These are phyloP conservation scores for Diaporthe amygdali DNA, from an alignment of 2,329 filamentous ascomycete species.

Conservation along the genomic window DNA sequence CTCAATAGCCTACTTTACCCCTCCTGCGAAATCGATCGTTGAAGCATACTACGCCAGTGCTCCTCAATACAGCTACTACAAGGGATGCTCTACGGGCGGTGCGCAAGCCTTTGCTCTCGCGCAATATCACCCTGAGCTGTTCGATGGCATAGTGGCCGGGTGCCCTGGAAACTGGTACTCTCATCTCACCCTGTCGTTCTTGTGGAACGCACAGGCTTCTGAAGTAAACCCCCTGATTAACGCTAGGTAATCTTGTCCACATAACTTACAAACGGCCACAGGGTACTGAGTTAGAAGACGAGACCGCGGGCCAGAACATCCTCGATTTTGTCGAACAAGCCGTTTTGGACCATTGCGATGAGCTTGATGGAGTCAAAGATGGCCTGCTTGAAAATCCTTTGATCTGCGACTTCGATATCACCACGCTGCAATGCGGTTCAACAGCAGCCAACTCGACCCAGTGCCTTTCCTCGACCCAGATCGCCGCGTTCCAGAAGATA, in stretches of 20 bases:
- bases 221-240: background rate
- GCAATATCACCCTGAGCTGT: background rate
- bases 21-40: background rate
- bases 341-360: background rate
- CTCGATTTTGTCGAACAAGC: background rate
- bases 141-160: background rate
- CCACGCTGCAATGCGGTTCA: background rate
- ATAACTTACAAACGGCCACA: background rate
- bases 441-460: background rate
- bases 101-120: background rate
- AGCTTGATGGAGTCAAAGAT: background rate
- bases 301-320: background rate
- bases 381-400: background rate
- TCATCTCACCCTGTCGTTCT: background rate
- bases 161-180: background rate
- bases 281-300: background rate
- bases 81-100: background rate
- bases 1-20: conserved; percentile 1
- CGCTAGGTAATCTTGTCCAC: background rate
- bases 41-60: background rate
- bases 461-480: background rate
- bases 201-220: conserved; percentile 10
- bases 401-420: background rate
- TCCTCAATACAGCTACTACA: conserved; percentile 2
- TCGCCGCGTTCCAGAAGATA: background rate